phyloP scores from a whole-genome alignment of 768 basidiomycete species.

The Lactarius deliciosus region DNA sequence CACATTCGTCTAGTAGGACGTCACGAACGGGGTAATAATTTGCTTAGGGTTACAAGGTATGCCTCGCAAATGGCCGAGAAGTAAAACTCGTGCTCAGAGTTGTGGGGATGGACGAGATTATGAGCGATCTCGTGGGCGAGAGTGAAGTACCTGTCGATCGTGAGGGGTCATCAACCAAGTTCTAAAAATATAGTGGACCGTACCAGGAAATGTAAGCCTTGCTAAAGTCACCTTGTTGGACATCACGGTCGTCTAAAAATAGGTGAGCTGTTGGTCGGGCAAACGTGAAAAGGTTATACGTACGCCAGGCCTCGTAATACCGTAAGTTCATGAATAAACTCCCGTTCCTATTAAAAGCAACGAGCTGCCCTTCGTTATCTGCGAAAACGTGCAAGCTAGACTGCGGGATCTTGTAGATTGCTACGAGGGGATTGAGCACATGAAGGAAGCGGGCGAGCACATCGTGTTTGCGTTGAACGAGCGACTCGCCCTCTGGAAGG shows the following conservation, averaged over 20 bases:
- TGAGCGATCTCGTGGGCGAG: slow-evolving; percentile 94
- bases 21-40: slow-evolving; percentile 10
- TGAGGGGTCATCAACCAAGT: not conserved
- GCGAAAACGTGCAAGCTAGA: slow-evolving; percentile 83
- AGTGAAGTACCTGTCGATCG: slow-evolving; percentile 70
- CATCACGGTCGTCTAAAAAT: slow-evolving; percentile 67
- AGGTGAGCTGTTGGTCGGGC: not conserved
- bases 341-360: slow-evolving; percentile 91
- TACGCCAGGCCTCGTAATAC: slow-evolving; percentile 86
- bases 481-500: slow-evolving; percentile 48
- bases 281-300: slow-evolving; percentile 36
- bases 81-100: slow-evolving; percentile 92
- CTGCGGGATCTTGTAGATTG: slow-evolving; percentile 72
- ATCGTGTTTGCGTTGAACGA: slow-evolving; percentile 55
- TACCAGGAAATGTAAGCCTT: slow-evolving; percentile 84
- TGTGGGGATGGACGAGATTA: slow-evolving; percentile 83
- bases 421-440: slow-evolving; percentile 61
- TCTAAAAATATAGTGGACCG: slow-evolving; percentile 24
- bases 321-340: slow-evolving; percentile 87
- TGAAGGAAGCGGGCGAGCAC: slow-evolving; percentile 70
- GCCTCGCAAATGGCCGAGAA: slow-evolving; percentile 88
- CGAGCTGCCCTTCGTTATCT: slow-evolving; percentile 74
- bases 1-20: not conserved
- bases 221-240: slow-evolving; percentile 48
- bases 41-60: slow-evolving; percentile 44